Conservation (phyloP, 768 basidiomycete species). For the Psilocybe azurescens region DNA sequence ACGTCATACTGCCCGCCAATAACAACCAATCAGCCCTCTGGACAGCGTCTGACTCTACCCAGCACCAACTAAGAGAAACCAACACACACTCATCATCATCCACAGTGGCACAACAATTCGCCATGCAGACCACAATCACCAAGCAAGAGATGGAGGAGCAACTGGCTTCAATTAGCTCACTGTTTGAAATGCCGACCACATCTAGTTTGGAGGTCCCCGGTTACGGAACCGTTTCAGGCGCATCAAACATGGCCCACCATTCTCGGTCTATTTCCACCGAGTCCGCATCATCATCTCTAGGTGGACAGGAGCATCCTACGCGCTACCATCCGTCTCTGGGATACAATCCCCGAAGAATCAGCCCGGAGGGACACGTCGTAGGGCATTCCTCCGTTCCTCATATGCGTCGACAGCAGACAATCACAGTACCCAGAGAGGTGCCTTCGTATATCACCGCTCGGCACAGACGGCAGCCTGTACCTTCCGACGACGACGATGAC, state of each 20-base stretch:
- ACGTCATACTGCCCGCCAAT: background rate
- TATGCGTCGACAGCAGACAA: background rate
- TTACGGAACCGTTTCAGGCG: conserved; percentile 2
- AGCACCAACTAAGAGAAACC: background rate
- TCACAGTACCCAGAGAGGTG: background rate
- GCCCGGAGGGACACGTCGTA: background rate
- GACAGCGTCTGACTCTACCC: background rate
- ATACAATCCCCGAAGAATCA: background rate
- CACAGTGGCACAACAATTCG: background rate
- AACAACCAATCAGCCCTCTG: background rate
- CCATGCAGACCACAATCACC: conserved; percentile 16
- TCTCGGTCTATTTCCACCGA: conserved; percentile 21
- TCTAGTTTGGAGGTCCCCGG: background rate
- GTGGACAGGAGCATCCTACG: background rate
- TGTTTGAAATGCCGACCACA: conserved; percentile 17
- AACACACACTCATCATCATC: background rate
- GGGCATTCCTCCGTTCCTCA: background rate
- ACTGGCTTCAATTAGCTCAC: conserved; percentile 8
- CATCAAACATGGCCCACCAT: conserved; percentile 12
- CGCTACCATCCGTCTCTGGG: conserved; percentile 14
- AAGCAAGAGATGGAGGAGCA: conserved; percentile 15
- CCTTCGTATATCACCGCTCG: conserved; percentile 67
- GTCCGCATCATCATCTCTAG: conserved; percentile 14
- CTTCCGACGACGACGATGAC: conserved; percentile 61
- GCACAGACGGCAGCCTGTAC: conserved; percentile 36